phyloP scores from a whole-genome alignment of 495 filamentous ascomycete genomes.

The Poronia punctata region DNA sequence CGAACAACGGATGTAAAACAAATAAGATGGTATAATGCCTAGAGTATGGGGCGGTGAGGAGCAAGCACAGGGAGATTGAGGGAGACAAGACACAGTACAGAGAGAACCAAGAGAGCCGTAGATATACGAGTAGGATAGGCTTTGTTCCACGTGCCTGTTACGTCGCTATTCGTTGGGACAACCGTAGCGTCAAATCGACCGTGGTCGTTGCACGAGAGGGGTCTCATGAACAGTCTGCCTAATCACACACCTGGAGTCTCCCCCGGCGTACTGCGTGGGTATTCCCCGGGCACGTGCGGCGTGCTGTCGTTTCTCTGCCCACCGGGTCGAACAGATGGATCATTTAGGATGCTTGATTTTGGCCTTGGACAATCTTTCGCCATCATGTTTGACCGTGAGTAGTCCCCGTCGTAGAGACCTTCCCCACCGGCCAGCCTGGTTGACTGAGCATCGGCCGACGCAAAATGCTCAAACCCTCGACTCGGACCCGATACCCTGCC shows the following conservation, averaged over 20 bases:
- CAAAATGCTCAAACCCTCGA: slow-evolving; percentile 23
- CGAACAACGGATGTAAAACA: no score
- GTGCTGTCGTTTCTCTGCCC: slow-evolving; percentile 29
- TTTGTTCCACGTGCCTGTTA: no score
- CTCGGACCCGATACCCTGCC: slow-evolving; percentile 13
- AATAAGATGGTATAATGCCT: no score
- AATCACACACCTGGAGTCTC: slow-evolving; percentile 14
- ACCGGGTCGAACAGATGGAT: slow-evolving; percentile 15
- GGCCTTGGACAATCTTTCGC: slow-evolving; percentile 9
- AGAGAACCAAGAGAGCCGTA: no score
- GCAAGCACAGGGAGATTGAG: no score
- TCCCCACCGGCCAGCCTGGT: neutral
- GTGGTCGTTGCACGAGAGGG: no score
- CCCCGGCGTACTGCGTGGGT: slow-evolving; percentile 33
- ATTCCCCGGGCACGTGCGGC: slow-evolving; percentile 53
- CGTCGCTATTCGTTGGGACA: no score
- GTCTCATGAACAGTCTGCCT: no score
- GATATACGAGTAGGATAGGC: no score
- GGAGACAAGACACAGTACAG: no score
- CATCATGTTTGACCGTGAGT: slow-evolving; percentile 12
- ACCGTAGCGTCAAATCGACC: no score
- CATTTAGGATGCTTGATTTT: slow-evolving; percentile 1
- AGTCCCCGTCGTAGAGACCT: slow-evolving; percentile 15
- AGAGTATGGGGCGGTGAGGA: no score
- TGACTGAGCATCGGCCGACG: slow-evolving; percentile 11